Percentiles rank a stretch among this genome's conserved stretches.
phyloP scores from a whole-genome alignment of 805 yeast species.

The Clavispora vitiphila region DNA sequence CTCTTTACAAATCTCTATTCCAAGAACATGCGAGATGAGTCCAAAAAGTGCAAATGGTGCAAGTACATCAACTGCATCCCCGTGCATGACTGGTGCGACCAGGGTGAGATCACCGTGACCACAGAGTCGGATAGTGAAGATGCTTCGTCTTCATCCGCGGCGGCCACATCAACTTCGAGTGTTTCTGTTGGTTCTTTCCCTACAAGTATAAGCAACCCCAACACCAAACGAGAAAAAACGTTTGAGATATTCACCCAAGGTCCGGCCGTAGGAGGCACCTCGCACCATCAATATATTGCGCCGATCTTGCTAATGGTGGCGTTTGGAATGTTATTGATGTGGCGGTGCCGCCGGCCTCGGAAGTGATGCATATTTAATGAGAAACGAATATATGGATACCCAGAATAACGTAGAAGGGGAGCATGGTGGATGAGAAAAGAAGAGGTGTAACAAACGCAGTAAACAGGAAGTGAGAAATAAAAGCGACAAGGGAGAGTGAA shows the following conservation, averaged over 20 bases:
- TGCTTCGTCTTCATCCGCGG: conserved; percentile 4
- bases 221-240: background rate
- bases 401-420: background rate
- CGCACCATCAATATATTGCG: background rate
- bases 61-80: conserved; percentile 68
- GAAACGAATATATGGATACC: background rate
- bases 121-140: conserved; percentile 6
- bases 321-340: background rate
- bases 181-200: too few relatives aligned
- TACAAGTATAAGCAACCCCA: conserved; percentile 2
- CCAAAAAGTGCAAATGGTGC: conserved; percentile 63
- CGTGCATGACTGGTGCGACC: conserved; percentile 64
- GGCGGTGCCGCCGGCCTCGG: background rate
- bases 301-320: background rate
- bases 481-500: too few relatives aligned
- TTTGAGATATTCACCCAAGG: background rate
- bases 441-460: too few relatives aligned
- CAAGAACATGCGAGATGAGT: conserved; percentile 28
- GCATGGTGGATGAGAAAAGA: too few relatives aligned
- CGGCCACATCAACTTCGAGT: too few relatives aligned
- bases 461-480: too few relatives aligned
- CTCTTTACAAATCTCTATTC: conserved; percentile 45
- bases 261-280: background rate
- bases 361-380: background rate
- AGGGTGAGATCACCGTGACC: conserved; percentile 33